phyloP scores from a whole-genome alignment of 257 asterid species.

The Pogostemon cablin region DNA sequence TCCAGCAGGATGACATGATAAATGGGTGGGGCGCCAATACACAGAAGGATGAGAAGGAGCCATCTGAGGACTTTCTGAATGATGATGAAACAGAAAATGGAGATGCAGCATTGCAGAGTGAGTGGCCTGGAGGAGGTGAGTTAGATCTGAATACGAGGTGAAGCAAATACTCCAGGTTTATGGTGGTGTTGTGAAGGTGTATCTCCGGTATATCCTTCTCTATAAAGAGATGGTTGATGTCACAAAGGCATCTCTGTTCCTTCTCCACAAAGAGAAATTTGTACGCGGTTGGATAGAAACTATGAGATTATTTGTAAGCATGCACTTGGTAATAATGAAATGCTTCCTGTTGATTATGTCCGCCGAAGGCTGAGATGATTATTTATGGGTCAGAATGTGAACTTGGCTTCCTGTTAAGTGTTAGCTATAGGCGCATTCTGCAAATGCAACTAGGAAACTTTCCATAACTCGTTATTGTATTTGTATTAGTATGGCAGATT shows the following conservation, averaged over 20 bases:
- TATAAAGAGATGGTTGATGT: not conserved
- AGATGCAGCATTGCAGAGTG: slow-evolving; percentile 43
- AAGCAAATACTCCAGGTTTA: slow-evolving; percentile 1
- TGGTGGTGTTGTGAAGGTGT: not conserved
- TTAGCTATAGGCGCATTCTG: not conserved
- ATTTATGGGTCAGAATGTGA: not conserved
- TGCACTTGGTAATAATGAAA: slow-evolving; percentile 17
- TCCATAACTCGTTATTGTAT: too few relatives aligned
- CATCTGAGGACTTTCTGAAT: slow-evolving; percentile 92
- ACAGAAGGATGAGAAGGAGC: slow-evolving; percentile 89
- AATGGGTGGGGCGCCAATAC: slow-evolving; percentile 78
- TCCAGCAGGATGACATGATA: slow-evolving; percentile 61
- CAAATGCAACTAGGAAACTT: too few relatives aligned
- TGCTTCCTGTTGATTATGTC: not conserved
- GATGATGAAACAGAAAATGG: slow-evolving; percentile 73
- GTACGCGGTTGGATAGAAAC: not conserved
- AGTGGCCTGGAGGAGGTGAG: slow-evolving; percentile 55
- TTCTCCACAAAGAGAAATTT: not conserved
- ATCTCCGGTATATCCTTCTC: too few relatives aligned
- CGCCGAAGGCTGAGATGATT: not conserved
- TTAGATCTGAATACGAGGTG: slow-evolving; percentile 56
- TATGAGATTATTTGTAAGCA: not conserved
- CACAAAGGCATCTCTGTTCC: not conserved
- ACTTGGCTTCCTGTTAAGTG: slow-evolving; percentile 11
- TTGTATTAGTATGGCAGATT: too few relatives aligned